Conservation (phyloP, 2,329 filamentous ascomycete genomes). For the Penicillium oxalicum region DNA sequence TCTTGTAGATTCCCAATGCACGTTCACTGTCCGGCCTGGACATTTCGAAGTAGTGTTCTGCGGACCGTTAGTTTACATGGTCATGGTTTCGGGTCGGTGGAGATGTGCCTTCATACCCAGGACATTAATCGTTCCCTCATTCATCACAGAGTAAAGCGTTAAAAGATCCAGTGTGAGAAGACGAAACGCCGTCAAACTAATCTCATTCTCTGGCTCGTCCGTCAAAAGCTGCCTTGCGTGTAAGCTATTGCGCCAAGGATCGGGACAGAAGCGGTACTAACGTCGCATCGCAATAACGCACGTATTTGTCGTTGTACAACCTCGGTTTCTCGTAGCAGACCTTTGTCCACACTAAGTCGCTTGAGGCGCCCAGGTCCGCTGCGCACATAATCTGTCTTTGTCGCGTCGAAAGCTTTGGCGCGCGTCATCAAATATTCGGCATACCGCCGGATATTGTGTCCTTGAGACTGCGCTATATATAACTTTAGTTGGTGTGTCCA, state of each 20-base stretch:
- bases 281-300: slow-evolving; percentile 82
- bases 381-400: slow-evolving; percentile 84
- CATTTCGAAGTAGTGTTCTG: slow-evolving; percentile 98
- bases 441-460: slow-evolving; percentile 89
- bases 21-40: slow-evolving; percentile 88
- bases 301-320: slow-evolving; percentile 80
- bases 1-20: slow-evolving; percentile 85
- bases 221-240: slow-evolving; percentile 61
- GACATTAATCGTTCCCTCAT: slow-evolving; percentile 95
- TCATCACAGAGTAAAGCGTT: slow-evolving; percentile 87
- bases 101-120: slow-evolving; percentile 56
- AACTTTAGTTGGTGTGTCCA: slow-evolving; percentile 32
- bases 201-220: slow-evolving; percentile 89
- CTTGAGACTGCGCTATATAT: slow-evolving; percentile 76
- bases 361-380: slow-evolving; percentile 76
- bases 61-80: slow-evolving; percentile 8
- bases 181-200: slow-evolving; percentile 88
- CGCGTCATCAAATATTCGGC: slow-evolving; percentile 78
- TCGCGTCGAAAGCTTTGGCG: slow-evolving; percentile 73
- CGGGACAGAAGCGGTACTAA: slow-evolving; percentile 43
- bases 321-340: slow-evolving; percentile 85
- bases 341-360: slow-evolving; percentile 82
- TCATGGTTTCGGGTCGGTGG: not conserved
- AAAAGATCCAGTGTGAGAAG: slow-evolving; percentile 85
- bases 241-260: slow-evolving; percentile 56